These are phyloP conservation scores for Trichodelitschia bisporula DNA, from an alignment of 495 filamentous ascomycete genomes.

Conservation along the genomic window DNA sequence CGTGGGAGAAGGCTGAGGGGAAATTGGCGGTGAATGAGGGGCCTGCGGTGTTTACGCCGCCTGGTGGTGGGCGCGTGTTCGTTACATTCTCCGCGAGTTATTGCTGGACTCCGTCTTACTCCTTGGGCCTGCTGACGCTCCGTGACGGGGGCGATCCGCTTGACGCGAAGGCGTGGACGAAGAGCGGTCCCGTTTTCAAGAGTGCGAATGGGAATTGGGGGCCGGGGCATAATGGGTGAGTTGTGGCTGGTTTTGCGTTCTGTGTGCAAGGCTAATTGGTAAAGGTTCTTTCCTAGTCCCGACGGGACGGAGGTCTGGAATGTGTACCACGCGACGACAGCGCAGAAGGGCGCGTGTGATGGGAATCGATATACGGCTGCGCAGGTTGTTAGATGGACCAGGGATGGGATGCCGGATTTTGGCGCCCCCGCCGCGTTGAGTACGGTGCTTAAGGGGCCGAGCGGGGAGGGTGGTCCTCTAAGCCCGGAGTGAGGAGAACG, in stretches of 20 bases:
- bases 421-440: no score
- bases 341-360: constrained; percentile 18
- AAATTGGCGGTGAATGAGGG: constrained; percentile 26
- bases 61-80: constrained; percentile 22
- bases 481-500: no score
- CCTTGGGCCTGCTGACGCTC: constrained; percentile 23
- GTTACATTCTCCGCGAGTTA: constrained; percentile 25
- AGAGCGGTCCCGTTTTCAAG: constrained; percentile 15
- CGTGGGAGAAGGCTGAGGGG: constrained; percentile 22
- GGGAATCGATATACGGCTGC: constrained; percentile 25
- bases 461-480: no score
- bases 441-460: no score
- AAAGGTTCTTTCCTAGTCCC: constrained; percentile 21
- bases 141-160: constrained; percentile 17
- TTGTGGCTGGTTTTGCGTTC: constrained; percentile 2
- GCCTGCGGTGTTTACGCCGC: no score
- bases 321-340: constrained; percentile 25
- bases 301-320: constrained; percentile 24
- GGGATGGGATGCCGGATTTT: constrained; percentile 23
- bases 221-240: constrained; percentile 25
- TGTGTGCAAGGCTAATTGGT: background rate
- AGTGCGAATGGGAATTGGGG: constrained; percentile 26
- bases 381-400: constrained; percentile 21
- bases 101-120: constrained; percentile 27
- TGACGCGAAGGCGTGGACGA: constrained; percentile 19